Conservation (phyloP, 1,284 basidiomycete genomes). For the Papiliotrema flavescens region DNA sequence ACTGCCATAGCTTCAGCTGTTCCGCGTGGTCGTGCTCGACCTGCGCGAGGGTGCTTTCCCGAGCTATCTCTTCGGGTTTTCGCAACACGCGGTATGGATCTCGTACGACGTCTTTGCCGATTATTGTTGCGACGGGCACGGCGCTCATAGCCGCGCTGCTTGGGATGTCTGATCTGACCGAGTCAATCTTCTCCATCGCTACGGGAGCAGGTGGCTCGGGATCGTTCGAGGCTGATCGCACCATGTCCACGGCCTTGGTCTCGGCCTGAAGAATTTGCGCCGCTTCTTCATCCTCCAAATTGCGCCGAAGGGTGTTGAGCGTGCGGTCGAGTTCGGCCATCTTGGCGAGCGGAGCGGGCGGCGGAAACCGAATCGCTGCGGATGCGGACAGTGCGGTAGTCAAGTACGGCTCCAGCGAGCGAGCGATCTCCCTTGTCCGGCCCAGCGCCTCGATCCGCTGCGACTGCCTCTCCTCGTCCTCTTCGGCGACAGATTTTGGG, state of each 20-base stretch:
- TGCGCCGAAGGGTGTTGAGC: slow-evolving; percentile 62
- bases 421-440: slow-evolving; percentile 55
- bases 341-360: slow-evolving; percentile 75
- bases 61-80: slow-evolving; percentile 55
- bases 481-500: slow-evolving; percentile 46
- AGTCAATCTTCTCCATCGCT: slow-evolving; percentile 10
- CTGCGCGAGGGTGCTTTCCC: slow-evolving; percentile 66
- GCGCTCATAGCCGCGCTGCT: slow-evolving; percentile 20
- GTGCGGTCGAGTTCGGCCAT: slow-evolving; percentile 83
- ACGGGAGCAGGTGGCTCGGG: slow-evolving; percentile 7
- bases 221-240: slow-evolving; percentile 9
- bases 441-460: slow-evolving; percentile 57
- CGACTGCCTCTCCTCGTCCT: slow-evolving; percentile 62
- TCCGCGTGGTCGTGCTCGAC: slow-evolving; percentile 77
- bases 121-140: slow-evolving; percentile 6
- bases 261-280: slow-evolving; percentile 77
- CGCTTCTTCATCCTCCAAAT: slow-evolving; percentile 67
- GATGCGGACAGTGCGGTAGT: slow-evolving; percentile 86
- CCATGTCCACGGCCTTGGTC: slow-evolving; percentile 36
- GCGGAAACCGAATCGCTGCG: slow-evolving; percentile 80
- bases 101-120: slow-evolving; percentile 17
- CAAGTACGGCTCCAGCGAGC: slow-evolving; percentile 74
- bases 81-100: slow-evolving; percentile 40
- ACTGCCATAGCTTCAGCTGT: slow-evolving; percentile 83
- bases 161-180: slow-evolving; percentile 10